Evolutionary conservation across 2,329 filamentous ascomycete species (phyloP).

Genomic region (Xylariaceae sp.): DNA sequence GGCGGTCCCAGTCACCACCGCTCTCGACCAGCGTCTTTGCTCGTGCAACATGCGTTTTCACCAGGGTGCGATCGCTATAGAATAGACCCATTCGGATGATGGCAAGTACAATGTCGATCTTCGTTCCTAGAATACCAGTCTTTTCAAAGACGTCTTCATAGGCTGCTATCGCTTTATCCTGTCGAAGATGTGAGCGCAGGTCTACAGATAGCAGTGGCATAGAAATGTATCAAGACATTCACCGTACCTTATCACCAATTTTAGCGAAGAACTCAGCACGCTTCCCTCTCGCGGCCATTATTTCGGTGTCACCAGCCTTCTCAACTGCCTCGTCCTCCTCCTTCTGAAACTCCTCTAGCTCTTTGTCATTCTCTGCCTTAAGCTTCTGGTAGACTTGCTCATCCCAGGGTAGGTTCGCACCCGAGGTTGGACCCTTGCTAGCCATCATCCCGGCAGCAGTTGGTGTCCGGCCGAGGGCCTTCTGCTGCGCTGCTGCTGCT

Average conservation of each 20-base stretch:
- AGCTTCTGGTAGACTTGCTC: slow-evolving; percentile 82
- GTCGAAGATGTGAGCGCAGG: slow-evolving; percentile 29
- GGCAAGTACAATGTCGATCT: slow-evolving; percentile 95
- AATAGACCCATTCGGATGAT: slow-evolving; percentile 96
- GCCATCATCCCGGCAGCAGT: slow-evolving; percentile 78
- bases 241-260: slow-evolving; percentile 87
- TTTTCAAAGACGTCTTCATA: slow-evolving; percentile 96
- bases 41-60: slow-evolving; percentile 92
- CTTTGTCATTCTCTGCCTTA: slow-evolving; percentile 77
- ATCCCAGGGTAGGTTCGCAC: slow-evolving; percentile 84
- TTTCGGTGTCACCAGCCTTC: slow-evolving; percentile 94
- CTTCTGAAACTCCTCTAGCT: slow-evolving; percentile 78
- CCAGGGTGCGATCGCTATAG: slow-evolving; percentile 89
- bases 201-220: neutral
- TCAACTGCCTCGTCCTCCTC: slow-evolving; percentile 94
- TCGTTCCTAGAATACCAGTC: slow-evolving; percentile 93
- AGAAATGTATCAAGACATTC: neutral
- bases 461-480: slow-evolving; percentile 69
- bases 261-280: slow-evolving; percentile 94
- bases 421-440: slow-evolving; percentile 67
- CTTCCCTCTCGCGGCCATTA: slow-evolving; percentile 91
- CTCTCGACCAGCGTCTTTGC: slow-evolving; percentile 90
- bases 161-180: slow-evolving; percentile 93
- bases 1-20: slow-evolving; percentile 97
- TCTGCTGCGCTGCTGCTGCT: slow-evolving; percentile 53